A percentile compares a stretch with the other conserved stretches of the same genome.
These are phyloP conservation scores for Sclerotinia minor DNA, from an alignment of 2,329 filamentous ascomycete genomes.

Conservation along the genomic window DNA sequence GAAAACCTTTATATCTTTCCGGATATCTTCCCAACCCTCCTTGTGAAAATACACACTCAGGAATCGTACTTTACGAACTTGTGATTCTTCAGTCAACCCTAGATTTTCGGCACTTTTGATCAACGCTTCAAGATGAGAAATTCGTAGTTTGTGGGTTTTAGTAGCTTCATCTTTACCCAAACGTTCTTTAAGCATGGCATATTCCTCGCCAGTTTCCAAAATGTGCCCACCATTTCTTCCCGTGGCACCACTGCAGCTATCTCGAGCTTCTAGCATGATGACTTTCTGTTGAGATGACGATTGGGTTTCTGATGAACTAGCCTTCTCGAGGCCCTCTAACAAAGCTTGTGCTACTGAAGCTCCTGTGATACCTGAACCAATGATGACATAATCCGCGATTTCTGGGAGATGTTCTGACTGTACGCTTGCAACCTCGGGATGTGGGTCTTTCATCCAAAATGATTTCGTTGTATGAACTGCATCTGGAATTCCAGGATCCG, in stretches of 20 bases:
- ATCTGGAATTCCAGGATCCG: constrained; percentile 18
- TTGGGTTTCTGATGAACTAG: constrained; percentile 24
- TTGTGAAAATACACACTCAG: constrained; percentile 16
- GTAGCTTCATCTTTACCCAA: constrained; percentile 4
- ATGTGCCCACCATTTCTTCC: constrained; percentile 57
- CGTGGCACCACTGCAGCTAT: constrained; percentile 76
- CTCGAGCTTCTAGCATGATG: constrained; percentile 72
- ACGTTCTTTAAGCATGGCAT: constrained; percentile 7
- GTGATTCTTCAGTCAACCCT: constrained; percentile 9
- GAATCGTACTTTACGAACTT: constrained; percentile 11
- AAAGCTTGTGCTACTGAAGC: constrained; percentile 34
- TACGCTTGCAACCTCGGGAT: not conserved
- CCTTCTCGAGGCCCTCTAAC: constrained; percentile 23
- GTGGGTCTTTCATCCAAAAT: constrained; percentile 20
- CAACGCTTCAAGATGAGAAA: constrained; percentile 10
- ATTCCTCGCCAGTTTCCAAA: constrained; percentile 18
- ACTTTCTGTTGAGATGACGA: constrained; percentile 54
- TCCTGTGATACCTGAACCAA: constrained; percentile 31
- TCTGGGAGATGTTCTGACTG: constrained; percentile 13
- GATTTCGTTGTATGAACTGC: not conserved
- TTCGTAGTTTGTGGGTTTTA: constrained; percentile 2
- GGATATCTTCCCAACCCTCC: not conserved
- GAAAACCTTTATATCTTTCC: constrained; percentile 9
- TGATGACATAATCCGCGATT: constrained; percentile 29
- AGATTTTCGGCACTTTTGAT: not conserved